phyloP scores from a whole-genome alignment of 805 yeast species.

The Lipomyces yamadae region DNA sequence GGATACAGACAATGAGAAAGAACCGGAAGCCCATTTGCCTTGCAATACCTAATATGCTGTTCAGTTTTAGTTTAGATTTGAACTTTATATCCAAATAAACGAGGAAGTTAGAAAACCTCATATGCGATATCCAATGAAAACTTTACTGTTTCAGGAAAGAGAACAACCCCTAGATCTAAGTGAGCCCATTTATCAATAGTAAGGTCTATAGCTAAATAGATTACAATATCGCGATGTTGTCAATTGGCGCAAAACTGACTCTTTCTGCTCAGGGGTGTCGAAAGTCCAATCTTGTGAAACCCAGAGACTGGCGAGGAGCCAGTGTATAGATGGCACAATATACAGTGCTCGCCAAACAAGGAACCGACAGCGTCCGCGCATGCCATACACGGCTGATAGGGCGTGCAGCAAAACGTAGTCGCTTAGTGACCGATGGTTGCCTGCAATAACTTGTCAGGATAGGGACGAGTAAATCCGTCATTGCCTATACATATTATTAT shows the following conservation, averaged over 20 bases:
- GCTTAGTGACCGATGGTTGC: slow-evolving; percentile 25
- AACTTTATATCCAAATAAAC: neutral
- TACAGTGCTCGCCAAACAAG: slow-evolving; percentile 27
- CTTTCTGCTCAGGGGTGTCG: slow-evolving; percentile 16
- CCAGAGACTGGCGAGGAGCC: slow-evolving; percentile 29
- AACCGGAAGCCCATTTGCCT: slow-evolving; percentile 62
- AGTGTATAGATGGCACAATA: slow-evolving; percentile 21
- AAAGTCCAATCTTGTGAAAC: slow-evolving; percentile 34
- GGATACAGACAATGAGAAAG: slow-evolving; percentile 75
- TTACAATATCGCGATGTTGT: slow-evolving; percentile 14
- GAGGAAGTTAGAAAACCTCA: slow-evolving; percentile 42
- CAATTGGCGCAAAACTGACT: slow-evolving; percentile 2
- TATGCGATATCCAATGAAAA: slow-evolving; percentile 61
- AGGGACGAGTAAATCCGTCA: neutral
- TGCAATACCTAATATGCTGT: slow-evolving; percentile 60
- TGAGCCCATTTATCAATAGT: neutral
- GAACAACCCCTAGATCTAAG: slow-evolving; percentile 61
- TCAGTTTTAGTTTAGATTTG: slow-evolving; percentile 23
- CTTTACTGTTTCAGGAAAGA: slow-evolving; percentile 76
- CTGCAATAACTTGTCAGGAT: slow-evolving; percentile 6
- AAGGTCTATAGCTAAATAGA: neutral
- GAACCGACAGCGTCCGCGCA: slow-evolving; percentile 26
- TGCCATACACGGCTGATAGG: slow-evolving; percentile 21
- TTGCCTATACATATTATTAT: slow-evolving; percentile 23
- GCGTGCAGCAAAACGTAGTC: slow-evolving; percentile 31